A percentile compares a stretch with the other conserved stretches of the same genome.
Conservation (phyloP, 805 yeast genomes). For the Wickerhamomyces queroliae region DNA sequence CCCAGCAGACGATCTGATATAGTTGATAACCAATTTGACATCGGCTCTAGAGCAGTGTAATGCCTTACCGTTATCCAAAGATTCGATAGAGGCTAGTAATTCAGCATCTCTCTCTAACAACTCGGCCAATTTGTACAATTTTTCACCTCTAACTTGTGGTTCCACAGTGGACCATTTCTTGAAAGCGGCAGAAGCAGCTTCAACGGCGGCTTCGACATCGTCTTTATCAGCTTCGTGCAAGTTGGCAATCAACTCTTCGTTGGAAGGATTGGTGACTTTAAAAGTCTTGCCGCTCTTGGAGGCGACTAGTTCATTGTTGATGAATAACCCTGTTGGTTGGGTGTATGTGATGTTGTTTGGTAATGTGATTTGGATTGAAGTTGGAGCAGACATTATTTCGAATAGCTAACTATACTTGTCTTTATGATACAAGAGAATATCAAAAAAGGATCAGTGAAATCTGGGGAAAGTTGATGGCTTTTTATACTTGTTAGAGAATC, state of each 20-base stretch:
- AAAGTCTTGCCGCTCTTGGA: slow-evolving; percentile 53
- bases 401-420: no score
- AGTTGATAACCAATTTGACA: slow-evolving; percentile 38
- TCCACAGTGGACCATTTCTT: slow-evolving; percentile 41
- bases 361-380: slow-evolving; percentile 27
- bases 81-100: slow-evolving; percentile 42
- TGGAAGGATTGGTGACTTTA: slow-evolving; percentile 49
- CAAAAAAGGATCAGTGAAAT: no score
- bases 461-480: no score
- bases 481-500: no score
- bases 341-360: slow-evolving; percentile 53
- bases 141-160: slow-evolving; percentile 37
- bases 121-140: slow-evolving; percentile 41
- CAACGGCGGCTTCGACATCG: slow-evolving; percentile 46
- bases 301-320: slow-evolving; percentile 55
- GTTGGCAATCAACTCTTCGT: slow-evolving; percentile 52
- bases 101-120: slow-evolving; percentile 43
- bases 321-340: slow-evolving; percentile 61
- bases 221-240: slow-evolving; percentile 45
- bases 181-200: slow-evolving; percentile 68
- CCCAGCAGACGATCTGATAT: slow-evolving; percentile 47
- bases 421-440: not conserved
- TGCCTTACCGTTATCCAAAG: slow-evolving; percentile 50
- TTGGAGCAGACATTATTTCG: slow-evolving; percentile 9
- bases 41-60: slow-evolving; percentile 43